A percentile compares a stretch with the other conserved stretches of the same genome.
phyloP scores from a whole-genome alignment of 495 filamentous ascomycete genomes.

The Penicillium lividum region DNA sequence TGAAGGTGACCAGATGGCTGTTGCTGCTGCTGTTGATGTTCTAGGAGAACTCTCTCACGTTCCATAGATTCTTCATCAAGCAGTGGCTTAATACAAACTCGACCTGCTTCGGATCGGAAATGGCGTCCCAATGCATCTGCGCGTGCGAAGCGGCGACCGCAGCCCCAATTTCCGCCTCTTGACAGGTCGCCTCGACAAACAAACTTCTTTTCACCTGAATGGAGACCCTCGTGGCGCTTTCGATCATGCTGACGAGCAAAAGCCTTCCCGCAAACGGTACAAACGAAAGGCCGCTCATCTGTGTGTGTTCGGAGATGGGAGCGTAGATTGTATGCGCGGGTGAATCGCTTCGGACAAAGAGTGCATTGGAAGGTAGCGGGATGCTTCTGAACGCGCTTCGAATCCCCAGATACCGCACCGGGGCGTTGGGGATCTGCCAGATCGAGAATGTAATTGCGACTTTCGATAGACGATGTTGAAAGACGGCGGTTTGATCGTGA shows the following conservation, averaged over 20 bases:
- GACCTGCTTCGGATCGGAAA: conserved; percentile 92
- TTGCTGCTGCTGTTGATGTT: conserved; percentile 49
- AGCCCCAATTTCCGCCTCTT: conserved; percentile 83
- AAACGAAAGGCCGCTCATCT: conserved; percentile 91
- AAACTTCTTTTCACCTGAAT: conserved; percentile 95
- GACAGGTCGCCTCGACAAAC: conserved; percentile 91
- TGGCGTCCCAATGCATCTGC: conserved; percentile 96
- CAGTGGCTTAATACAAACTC: conserved; percentile 93
- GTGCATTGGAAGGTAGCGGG: conserved; percentile 88
- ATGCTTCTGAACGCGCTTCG: conserved; percentile 88
- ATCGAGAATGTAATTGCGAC: conserved; percentile 89
- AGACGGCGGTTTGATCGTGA: conserved; percentile 68
- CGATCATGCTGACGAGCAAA: conserved; percentile 94
- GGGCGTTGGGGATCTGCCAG: conserved; percentile 86
- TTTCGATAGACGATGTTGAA: conserved; percentile 80
- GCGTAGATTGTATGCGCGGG: conserved; percentile 84
- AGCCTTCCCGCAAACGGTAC: conserved; percentile 93
- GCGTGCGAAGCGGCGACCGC: conserved; percentile 88
- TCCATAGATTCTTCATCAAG: conserved; percentile 87
- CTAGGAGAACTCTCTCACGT: conserved; percentile 64
- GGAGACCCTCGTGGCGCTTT: conserved; percentile 87
- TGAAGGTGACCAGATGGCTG: conserved; percentile 39
- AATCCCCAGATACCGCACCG: conserved; percentile 58
- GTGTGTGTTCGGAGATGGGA: conserved; percentile 93
- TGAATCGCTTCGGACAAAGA: conserved; percentile 85